Base-by-base conservation (phyloP, 75 land plant species). In the Ceratopteris richardii region DNA sequence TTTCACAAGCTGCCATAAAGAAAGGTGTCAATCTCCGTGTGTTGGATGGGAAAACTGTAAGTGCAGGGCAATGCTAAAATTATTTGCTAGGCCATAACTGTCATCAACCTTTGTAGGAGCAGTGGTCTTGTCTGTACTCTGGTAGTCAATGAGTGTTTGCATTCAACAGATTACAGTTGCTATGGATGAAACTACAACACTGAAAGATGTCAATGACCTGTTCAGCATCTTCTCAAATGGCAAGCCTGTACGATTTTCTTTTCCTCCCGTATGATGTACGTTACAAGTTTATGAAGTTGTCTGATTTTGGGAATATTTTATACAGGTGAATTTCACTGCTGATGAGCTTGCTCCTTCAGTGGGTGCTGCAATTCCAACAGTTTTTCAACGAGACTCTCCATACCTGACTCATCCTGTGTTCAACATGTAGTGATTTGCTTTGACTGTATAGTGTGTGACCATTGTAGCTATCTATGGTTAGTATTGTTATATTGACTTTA, bases 111-210 rank as follows among this genome's bases (percentile, higher is more conserved):
- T n/a, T n/a, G n/a, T n/a, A n/a, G n/a, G n/a, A n/a, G n/a, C n/a
- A n/a, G n/a, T n/a, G n/a, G n/a, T n/a, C n/a, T n/a, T n/a, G n/a
- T n/a, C n/a, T n/a, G n/a, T n/a, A n/a, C n/a, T n/a, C n/a, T n/a
- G n/a, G n/a, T n/a, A n/a, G n/a, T n/a, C n/a, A n/a, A n/a, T n/a
- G n/a, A n/a, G n/a, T n/a, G n/a, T n/a, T n/a, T n/a, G n/a, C n/a
- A n/a, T n/a, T n/a, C n/a, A 66, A 68, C 77, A 95, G 99, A 44
- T 95, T 42, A 90, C 99, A 51, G 82, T 84, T 44, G 72, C 99
- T 27, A 83, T 95, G 61, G 99, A 95, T 74, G 99, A 95, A 63
- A 95, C 99, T n/a, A 95, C 96, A 9, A 90, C 84, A 16, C 62
- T 95, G 54, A 97, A 80, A 36, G 99, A 95, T 72, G 86, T 95